phyloP scores from a whole-genome alignment of 2,329 filamentous ascomycete species.

The Clonostachys rhizophaga region DNA sequence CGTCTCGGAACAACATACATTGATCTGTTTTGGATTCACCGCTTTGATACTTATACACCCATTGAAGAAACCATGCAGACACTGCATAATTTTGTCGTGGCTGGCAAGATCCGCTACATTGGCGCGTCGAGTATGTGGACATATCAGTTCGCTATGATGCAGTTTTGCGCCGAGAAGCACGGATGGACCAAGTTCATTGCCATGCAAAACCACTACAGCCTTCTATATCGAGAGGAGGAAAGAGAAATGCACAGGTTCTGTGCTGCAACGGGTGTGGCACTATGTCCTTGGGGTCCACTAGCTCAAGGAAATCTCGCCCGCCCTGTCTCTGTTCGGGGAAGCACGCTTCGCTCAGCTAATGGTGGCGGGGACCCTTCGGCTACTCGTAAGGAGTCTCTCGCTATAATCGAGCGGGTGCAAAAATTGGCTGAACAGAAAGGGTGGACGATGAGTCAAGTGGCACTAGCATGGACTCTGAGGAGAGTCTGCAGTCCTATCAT shows the following conservation, averaged over 20 bases:
- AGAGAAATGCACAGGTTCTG: slow-evolving; percentile 34
- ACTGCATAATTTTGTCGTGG: slow-evolving; percentile 46
- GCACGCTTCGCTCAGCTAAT: slow-evolving; percentile 23
- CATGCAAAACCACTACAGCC: slow-evolving; percentile 52
- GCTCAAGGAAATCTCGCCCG: too few relatives aligned
- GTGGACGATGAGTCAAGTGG: slow-evolving; percentile 58
- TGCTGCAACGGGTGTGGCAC: slow-evolving; percentile 30
- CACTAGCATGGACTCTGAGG: slow-evolving; percentile 54
- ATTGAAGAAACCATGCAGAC: slow-evolving; percentile 52
- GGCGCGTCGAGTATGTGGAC: slow-evolving; percentile 33
- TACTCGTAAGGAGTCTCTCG: background rate
- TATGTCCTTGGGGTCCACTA: slow-evolving; percentile 18
- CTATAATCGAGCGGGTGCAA: slow-evolving; percentile 27
- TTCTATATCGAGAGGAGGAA: slow-evolving; percentile 54
- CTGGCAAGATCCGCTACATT: slow-evolving; percentile 44
- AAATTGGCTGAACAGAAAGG: slow-evolving; percentile 51
- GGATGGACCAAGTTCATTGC: slow-evolving; percentile 52
- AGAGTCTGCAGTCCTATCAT: too few relatives aligned
- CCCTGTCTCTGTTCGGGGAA: slow-evolving; percentile 8
- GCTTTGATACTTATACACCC: slow-evolving; percentile 41
- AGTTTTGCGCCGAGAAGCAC: slow-evolving; percentile 44
- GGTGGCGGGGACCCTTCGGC: background rate
- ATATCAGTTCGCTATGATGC: slow-evolving; percentile 41
- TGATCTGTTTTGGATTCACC: slow-evolving; percentile 50
- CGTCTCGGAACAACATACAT: slow-evolving; percentile 50